Conservation (phyloP, 352 stramenopile species). For the Poterioochromonas sp. region DNA sequence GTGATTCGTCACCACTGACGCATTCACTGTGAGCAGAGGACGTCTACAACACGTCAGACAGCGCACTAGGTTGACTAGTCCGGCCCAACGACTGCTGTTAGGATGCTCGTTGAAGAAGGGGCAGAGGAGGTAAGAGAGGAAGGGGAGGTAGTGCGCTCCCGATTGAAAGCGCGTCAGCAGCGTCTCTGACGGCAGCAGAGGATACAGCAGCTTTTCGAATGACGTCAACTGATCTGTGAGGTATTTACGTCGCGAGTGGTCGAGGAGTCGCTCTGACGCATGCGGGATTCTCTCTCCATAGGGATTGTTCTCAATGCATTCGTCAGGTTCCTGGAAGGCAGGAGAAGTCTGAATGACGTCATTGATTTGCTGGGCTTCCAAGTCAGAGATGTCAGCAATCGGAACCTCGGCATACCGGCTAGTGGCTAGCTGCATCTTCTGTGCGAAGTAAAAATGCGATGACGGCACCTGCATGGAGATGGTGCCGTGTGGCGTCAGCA, state of each 20-base stretch:
- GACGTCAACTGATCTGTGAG: background rate
- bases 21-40: background rate
- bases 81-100: background rate
- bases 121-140: background rate
- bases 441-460: background rate
- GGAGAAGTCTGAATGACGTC: background rate
- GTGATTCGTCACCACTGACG: background rate
- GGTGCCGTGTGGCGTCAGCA: background rate
- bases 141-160: background rate
- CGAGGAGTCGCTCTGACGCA: background rate
- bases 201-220: background rate
- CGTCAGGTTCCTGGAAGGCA: too few relatives aligned
- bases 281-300: background rate
- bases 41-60: background rate
- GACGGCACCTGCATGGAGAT: background rate
- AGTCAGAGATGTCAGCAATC: background rate
- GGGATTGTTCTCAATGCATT: background rate
- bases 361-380: background rate
- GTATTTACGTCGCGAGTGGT: background rate
- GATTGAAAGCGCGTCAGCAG: background rate
- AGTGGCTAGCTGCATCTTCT: background rate
- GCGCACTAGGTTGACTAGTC: background rate
- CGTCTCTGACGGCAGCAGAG: background rate
- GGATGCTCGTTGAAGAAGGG: background rate
- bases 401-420: background rate